These are phyloP conservation scores for Cyclotella distinguenda DNA, from an alignment of 108 stramenopile species.

Conservation along the genomic window DNA sequence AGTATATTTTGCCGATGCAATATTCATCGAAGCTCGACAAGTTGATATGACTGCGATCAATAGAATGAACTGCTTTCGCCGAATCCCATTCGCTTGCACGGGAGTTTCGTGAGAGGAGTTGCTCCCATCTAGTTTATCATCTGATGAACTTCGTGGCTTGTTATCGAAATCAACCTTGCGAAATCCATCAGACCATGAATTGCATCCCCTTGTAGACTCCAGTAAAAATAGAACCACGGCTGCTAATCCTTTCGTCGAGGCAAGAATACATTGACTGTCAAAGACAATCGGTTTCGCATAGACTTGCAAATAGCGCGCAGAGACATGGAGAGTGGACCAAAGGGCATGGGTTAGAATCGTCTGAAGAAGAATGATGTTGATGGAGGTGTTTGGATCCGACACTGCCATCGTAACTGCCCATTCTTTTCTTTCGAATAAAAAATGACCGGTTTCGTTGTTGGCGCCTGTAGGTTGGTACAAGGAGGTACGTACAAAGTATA, in stretches of 20 bases:
- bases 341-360: slow-evolving; percentile 9
- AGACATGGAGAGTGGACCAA: slow-evolving; percentile 12
- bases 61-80: background rate
- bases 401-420: no score
- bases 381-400: no score
- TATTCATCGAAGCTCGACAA: slow-evolving; percentile 11
- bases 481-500: no score
- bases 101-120: background rate
- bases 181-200: background rate
- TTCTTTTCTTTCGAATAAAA: no score
- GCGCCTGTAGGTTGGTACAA: no score
- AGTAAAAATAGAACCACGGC: slow-evolving; percentile 11
- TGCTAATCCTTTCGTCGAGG: slow-evolving; percentile 26
- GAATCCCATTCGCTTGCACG: background rate
- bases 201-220: background rate
- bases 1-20: slow-evolving; percentile 21
- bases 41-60: slow-evolving; percentile 21
- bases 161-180: background rate
- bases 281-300: slow-evolving; percentile 22
- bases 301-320: slow-evolving; percentile 22
- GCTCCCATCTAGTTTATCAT: slow-evolving; percentile 2
- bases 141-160: background rate
- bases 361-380: slow-evolving; percentile 5
- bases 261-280: slow-evolving; percentile 22
- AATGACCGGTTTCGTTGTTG: no score